Base-by-base conservation (phyloP, 192 early-diverging fungal species). In the Umbelopsis sp. region DNA sequence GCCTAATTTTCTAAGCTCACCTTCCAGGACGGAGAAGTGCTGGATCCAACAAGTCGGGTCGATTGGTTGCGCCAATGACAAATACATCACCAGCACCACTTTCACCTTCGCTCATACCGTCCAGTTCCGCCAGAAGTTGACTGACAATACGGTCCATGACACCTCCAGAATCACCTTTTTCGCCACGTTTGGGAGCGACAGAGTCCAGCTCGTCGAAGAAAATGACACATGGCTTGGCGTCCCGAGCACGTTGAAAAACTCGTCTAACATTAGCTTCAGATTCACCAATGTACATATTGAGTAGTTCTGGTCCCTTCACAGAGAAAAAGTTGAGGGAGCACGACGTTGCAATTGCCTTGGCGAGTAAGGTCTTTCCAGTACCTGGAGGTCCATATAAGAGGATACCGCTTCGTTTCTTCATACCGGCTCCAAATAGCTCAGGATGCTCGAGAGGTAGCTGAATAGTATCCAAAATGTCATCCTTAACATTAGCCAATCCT, bases 231-330 rank as follows among this genome's bases (percentile, higher is more conserved):
- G 98, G 98, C 36, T 93, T 91, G 16, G 98, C 98, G 77, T 98
- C 97, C 51, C 98, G 87, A 3, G 98, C 98, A 52, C 89, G 85
- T 74, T 98, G 94, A 82, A 99, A 99, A 26, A 99, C 94, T 45
- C 91, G 83, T 1, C 98, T 88, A 2, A 99, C 98, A 71, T 99
- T 98, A 1, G 94, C 93, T 81, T 99, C 98, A 31, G 95, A 96
- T 81, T 99, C 98, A 72, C 98, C 98, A 80, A 99, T 96, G 75
- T 99, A 99, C 90, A 97, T 96, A 82, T 96, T 98, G n/a, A 98
- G 83, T 25, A 99, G 82, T 71, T 99, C 97, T 5, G 98, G 98
- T 1, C 98, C 98, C 82, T 99, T 99, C 68, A 98, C 96, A 25
- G 94, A 96, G 71, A 99, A 92, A 73, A 99, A 99, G 82, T 99